phyloP scores from a whole-genome alignment of 2,329 filamentous ascomycete genomes.

The Trichophyton equinum region DNA sequence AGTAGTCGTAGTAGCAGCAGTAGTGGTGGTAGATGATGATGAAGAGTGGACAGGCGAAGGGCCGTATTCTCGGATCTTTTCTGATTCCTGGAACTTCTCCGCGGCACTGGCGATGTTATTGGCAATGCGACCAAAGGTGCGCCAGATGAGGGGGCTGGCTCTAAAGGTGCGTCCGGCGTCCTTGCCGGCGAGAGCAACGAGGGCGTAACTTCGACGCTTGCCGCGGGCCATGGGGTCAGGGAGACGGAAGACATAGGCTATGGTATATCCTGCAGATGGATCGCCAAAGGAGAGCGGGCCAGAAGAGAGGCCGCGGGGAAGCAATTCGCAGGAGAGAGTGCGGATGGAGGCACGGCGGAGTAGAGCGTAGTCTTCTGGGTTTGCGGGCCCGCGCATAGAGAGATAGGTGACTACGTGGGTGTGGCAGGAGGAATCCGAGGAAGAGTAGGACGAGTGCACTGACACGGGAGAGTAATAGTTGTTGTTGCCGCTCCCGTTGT shows the following conservation, averaged over 20 bases:
- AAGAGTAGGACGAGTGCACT: conserved; percentile 30
- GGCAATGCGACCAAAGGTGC: conserved; percentile 43
- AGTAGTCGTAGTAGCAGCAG: not conserved
- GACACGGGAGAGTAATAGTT: conserved; percentile 23
- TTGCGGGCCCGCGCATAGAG: conserved; percentile 44
- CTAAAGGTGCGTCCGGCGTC: conserved; percentile 37
- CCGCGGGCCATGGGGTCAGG: conserved; percentile 47
- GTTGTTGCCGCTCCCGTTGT: not conserved
- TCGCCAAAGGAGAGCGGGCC: conserved; percentile 49
- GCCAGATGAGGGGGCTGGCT: conserved; percentile 39
- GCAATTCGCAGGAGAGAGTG: conserved; percentile 44
- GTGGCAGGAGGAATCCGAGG: conserved; percentile 38
- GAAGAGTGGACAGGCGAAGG: conserved; percentile 2
- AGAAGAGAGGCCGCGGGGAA: conserved; percentile 44
- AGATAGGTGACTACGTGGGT: conserved; percentile 47
- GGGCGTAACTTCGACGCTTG: conserved; percentile 44
- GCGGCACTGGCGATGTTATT: conserved; percentile 38
- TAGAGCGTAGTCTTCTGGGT: conserved; percentile 42
- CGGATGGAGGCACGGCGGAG: conserved; percentile 46
- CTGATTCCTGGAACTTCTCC: conserved; percentile 33
- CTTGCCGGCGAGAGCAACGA: conserved; percentile 45
- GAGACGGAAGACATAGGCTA: conserved; percentile 48
- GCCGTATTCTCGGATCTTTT: conserved; percentile 31
- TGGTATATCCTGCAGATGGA: conserved; percentile 43
- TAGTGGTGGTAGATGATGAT: not conserved